Evolutionary conservation across 2,329 filamentous ascomycete species (phyloP).

Genomic region (Fusarium irregulare): DNA sequence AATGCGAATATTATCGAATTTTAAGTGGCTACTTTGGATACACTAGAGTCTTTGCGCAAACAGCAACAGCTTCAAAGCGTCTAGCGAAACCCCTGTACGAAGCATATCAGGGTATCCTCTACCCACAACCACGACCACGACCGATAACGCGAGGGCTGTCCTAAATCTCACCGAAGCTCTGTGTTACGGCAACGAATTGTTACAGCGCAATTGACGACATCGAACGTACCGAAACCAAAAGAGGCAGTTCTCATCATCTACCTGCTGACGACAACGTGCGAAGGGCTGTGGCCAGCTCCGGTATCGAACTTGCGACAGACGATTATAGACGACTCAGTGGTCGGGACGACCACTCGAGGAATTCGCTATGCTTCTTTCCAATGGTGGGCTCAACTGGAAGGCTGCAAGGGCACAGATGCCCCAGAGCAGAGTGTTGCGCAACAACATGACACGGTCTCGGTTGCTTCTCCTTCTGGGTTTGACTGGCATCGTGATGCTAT

Average conservation of each 20-base stretch:
- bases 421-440: constrained; percentile 76
- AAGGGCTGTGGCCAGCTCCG: constrained; percentile 12
- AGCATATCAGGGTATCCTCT: constrained; percentile 24
- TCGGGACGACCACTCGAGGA: constrained; percentile 39
- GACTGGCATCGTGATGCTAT: constrained; percentile 76
- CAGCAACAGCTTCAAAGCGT: constrained; percentile 27
- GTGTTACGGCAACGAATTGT: constrained; percentile 4
- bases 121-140: neutral
- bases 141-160: constrained; percentile 8
- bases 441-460: constrained; percentile 79
- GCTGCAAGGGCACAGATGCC: constrained; percentile 83
- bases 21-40: constrained; percentile 8
- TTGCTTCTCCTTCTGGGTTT: constrained; percentile 80
- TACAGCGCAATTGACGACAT: constrained; percentile 14
- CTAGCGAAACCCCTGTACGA: constrained; percentile 34
- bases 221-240: constrained; percentile 1
- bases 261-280: constrained; percentile 19
- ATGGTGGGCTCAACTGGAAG: constrained; percentile 92
- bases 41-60: constrained; percentile 29
- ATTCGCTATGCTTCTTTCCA: constrained; percentile 84
- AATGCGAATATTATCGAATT: constrained; percentile 15
- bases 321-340: constrained; percentile 23
- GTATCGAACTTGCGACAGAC: constrained; percentile 27
- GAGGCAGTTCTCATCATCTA: constrained; percentile 11
- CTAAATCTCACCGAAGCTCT: neutral